These are phyloP conservation scores for Graphiopsis chlorocephala DNA, from an alignment of 2,329 filamentous ascomycete species.

Conservation along the genomic window DNA sequence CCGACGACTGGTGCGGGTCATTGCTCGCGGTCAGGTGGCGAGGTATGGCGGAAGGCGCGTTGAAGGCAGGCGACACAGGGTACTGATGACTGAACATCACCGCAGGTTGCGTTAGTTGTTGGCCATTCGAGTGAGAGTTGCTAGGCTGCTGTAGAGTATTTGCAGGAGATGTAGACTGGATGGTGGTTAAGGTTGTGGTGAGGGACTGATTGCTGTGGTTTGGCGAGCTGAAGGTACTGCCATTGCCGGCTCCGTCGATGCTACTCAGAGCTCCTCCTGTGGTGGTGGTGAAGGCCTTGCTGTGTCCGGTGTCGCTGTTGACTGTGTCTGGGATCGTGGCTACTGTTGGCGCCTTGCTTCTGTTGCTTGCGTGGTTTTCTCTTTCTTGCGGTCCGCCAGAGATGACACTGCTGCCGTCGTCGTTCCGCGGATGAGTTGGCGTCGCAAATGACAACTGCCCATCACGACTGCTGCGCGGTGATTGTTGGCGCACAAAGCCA, in stretches of 20 bases:
- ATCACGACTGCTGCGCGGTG: conserved; percentile 41
- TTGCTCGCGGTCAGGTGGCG: conserved; percentile 60
- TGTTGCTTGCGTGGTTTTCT: conserved; percentile 60
- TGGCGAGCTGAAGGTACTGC: conserved; percentile 32
- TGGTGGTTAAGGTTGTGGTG: conserved; percentile 80
- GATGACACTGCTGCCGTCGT: conserved; percentile 48
- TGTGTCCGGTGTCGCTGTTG: conserved; percentile 71
- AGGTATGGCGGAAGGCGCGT: conserved; percentile 69
- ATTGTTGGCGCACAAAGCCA: conserved; percentile 54
- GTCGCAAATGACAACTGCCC: conserved; percentile 51
- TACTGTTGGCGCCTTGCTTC: conserved; percentile 73
- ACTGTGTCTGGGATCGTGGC: conserved; percentile 79
- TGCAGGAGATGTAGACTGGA: conserved; percentile 69
- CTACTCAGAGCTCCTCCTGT: conserved; percentile 63
- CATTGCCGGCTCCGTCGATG: conserved; percentile 33
- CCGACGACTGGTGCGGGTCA: conserved; percentile 70
- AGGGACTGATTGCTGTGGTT: conserved; percentile 72
- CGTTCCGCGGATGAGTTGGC: conserved; percentile 51
- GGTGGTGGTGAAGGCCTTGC: conserved; percentile 77
- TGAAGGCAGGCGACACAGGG: conserved; percentile 46
- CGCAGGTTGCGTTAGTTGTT: conserved; percentile 16
- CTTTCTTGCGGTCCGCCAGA: conserved; percentile 58
- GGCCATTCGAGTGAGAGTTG: conserved; percentile 10
- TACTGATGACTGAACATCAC: conserved; percentile 60
- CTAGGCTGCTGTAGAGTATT: conserved; percentile 39